These are phyloP conservation scores for Porcisia hertigi DNA, from an alignment of 208 protist species.

Conservation along the genomic window DNA sequence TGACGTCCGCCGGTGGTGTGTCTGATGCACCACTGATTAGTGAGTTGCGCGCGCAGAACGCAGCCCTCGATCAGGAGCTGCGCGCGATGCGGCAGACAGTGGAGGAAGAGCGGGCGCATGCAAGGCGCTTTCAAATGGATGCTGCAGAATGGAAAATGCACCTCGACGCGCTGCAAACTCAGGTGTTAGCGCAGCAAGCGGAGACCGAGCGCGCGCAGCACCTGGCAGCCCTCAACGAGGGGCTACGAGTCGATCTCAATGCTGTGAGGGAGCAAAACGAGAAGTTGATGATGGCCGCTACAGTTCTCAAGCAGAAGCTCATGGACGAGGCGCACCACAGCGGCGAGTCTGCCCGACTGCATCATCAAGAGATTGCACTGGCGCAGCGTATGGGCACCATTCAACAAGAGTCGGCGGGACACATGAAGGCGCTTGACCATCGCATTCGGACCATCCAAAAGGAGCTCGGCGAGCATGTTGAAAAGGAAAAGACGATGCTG, in stretches of 20 bases:
- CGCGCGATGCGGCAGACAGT: constrained; percentile 46
- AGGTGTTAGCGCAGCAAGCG: constrained; percentile 57
- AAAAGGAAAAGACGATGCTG: constrained; percentile 64
- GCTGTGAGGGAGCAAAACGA: constrained; percentile 82
- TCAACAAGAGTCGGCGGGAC: constrained; percentile 69
- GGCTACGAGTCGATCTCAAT: constrained; percentile 55
- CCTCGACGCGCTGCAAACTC: constrained; percentile 52
- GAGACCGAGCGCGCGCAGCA: constrained; percentile 61
- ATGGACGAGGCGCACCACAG: constrained; percentile 66
- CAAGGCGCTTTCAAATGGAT: constrained; percentile 53
- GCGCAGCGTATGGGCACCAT: constrained; percentile 82
- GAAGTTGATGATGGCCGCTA: constrained; percentile 72
- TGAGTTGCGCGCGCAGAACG: constrained; percentile 71
- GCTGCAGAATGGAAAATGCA: constrained; percentile 62
- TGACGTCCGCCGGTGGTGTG: constrained; percentile 20
- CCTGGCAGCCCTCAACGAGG: constrained; percentile 66
- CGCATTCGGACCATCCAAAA: constrained; percentile 68
- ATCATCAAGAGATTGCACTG: constrained; percentile 80
- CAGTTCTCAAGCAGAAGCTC: constrained; percentile 75
- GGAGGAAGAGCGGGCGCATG: constrained; percentile 50
- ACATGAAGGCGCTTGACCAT: constrained; percentile 63
- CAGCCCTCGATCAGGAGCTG: constrained; percentile 57
- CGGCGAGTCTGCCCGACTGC: constrained; percentile 49
- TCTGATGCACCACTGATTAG: constrained; percentile 45
- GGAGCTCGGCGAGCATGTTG: constrained; percentile 69